Conservation (phyloP, 257 asterid genomes). For the Solanum bulbocastanum region DNA sequence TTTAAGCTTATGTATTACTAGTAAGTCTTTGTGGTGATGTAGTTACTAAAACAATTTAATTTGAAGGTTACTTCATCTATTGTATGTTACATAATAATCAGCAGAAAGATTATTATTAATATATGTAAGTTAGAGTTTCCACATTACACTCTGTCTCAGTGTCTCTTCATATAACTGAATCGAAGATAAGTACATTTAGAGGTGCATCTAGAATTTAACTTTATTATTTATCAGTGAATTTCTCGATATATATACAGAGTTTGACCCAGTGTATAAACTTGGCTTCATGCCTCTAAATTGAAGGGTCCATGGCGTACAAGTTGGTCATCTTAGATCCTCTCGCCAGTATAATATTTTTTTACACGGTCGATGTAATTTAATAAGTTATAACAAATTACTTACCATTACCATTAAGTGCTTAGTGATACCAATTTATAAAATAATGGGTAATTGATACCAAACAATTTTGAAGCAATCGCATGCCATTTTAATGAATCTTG, state of each 20-base stretch:
- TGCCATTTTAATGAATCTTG: background rate
- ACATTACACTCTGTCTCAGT: background rate
- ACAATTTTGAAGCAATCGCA: background rate
- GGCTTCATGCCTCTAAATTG: background rate
- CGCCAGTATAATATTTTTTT: background rate
- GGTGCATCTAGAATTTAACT: background rate
- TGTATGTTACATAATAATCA: background rate
- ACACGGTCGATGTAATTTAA: background rate
- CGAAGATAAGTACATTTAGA: background rate
- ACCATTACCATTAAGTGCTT: background rate
- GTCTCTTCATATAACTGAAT: background rate
- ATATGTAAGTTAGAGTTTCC: background rate
- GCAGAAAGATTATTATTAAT: background rate
- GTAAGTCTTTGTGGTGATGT: background rate
- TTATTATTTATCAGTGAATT: background rate
- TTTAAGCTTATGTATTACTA: background rate
- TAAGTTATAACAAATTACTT: background rate
- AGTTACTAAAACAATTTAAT: background rate
- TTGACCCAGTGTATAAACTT: background rate
- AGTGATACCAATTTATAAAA: background rate
- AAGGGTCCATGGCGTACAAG: background rate
- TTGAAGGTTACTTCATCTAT: background rate
- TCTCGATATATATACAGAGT: background rate
- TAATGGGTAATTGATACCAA: background rate
- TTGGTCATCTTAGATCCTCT: background rate